These are phyloP conservation scores for Pleomassaria siparia DNA, from an alignment of 2,329 filamentous ascomycete species.

Conservation along the genomic window DNA sequence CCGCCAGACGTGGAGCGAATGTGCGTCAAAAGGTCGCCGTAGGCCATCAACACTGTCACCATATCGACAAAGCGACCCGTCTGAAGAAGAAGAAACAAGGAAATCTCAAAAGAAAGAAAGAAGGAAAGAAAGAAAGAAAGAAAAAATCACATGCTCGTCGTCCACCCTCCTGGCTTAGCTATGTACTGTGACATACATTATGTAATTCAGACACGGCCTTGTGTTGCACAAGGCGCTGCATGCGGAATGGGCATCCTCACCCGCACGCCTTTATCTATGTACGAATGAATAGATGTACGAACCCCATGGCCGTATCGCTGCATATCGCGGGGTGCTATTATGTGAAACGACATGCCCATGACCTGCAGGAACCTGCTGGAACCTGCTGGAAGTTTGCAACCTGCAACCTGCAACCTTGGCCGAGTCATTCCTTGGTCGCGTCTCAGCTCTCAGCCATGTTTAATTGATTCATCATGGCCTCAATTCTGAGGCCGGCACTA, in stretches of 20 bases:
- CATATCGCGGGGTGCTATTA: slow-evolving; percentile 5
- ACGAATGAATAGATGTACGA: too few species aligned
- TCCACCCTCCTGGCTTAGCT: slow-evolving; percentile 14
- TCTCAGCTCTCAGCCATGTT: slow-evolving; percentile 5
- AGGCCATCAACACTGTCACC: slow-evolving; percentile 15
- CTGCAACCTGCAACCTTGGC: too few species aligned
- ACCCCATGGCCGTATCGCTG: not conserved
- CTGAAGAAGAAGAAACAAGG: too few species aligned
- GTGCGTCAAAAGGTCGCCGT: not conserved
- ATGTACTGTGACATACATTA: slow-evolving; percentile 3
- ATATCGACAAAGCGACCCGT: slow-evolving; percentile 10
- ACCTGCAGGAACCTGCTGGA: slow-evolving; percentile 19
- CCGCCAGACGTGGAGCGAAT: not conserved
- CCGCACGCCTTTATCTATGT: slow-evolving; percentile 9
- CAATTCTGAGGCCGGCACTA: slow-evolving; percentile 23
- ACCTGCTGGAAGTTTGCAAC: too few species aligned
- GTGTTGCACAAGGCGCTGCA: slow-evolving; percentile 10
- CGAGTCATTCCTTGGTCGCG: slow-evolving; percentile 14
- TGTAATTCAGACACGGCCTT: slow-evolving; percentile 6
- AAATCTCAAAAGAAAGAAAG: too few species aligned
- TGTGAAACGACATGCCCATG: slow-evolving; percentile 19
- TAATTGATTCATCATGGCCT: slow-evolving; percentile 9
- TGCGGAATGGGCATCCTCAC: slow-evolving; percentile 14
- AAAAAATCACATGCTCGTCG: slow-evolving; percentile 16
- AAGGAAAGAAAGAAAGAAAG: too few species aligned